Conservation (phyloP, 305 asterid species). For the Fraxinus platypoda region DNA sequence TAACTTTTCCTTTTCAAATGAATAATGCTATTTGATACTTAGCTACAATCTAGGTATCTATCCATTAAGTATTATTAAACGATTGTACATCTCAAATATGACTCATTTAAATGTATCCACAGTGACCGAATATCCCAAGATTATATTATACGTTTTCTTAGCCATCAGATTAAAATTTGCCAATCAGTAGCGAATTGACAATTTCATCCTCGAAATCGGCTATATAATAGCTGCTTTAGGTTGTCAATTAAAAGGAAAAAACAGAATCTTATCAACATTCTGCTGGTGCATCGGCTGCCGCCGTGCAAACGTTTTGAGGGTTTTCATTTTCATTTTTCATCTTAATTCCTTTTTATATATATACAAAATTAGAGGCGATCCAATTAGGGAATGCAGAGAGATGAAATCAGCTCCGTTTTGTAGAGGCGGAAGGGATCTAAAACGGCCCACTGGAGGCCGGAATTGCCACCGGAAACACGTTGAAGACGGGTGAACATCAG, state of each 20-base stretch:
- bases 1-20: too few species aligned
- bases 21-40: too few species aligned
- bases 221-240: conserved; percentile 21
- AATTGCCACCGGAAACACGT: conserved; percentile 97
- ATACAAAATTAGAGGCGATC: background rate
- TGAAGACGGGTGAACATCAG: conserved; percentile 67
- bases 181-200: background rate
- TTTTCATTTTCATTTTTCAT: background rate
- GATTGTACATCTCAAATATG: too few species aligned
- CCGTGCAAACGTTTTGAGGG: background rate
- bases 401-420: conserved; percentile 56
- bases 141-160: background rate
- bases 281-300: background rate
- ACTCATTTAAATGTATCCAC: background rate
- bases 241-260: background rate
- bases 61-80: too few species aligned
- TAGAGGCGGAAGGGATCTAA: conserved; percentile 60
- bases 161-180: conserved; percentile 29
- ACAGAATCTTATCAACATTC: background rate
- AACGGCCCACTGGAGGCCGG: conserved; percentile 62
- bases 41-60: too few species aligned
- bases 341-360: background rate
- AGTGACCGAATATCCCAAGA: background rate
- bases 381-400: conserved; percentile 90
- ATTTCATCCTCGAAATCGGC: conserved; percentile 23